Conservation (phyloP, 352 stramenopile species). For the Globisporangium spiculum region DNA sequence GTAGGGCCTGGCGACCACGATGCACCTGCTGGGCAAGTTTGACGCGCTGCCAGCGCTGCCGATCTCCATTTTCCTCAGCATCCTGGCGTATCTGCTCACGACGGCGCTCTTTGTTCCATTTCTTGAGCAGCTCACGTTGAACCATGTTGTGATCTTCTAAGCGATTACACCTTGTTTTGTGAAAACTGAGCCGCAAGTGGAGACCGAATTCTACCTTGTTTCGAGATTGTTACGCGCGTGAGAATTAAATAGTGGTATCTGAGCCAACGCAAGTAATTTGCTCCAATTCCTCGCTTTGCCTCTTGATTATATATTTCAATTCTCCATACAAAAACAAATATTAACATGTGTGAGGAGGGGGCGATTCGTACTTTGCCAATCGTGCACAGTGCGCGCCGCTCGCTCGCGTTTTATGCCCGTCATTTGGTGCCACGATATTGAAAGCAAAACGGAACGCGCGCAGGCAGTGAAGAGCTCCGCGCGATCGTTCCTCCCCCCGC, state of each 20-base stretch:
- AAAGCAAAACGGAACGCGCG: slow-evolving; percentile 16
- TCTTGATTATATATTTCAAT: background rate
- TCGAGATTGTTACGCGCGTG: background rate
- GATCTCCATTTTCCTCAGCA: slow-evolving; percentile 92
- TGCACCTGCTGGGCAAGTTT: slow-evolving; percentile 92
- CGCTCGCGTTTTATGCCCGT: slow-evolving; percentile 4
- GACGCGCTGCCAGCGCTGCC: slow-evolving; percentile 93
- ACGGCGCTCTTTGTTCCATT: slow-evolving; percentile 34
- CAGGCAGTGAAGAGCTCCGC: background rate
- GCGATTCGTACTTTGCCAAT: slow-evolving; percentile 22
- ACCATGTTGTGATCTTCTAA: slow-evolving; percentile 9
- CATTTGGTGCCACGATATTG: slow-evolving; percentile 7
- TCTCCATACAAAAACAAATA: background rate
- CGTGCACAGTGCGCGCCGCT: background rate
- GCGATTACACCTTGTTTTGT: background rate
- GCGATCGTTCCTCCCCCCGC: background rate
- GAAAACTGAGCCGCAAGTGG: background rate
- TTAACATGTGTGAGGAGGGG: background rate
- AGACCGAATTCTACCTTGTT: slow-evolving; percentile 10
- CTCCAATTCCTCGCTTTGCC: background rate
- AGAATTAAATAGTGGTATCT: background rate
- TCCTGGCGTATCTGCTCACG: slow-evolving; percentile 45
- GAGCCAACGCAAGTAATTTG: background rate
- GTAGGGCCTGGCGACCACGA: slow-evolving; percentile 85
- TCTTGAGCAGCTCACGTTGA: slow-evolving; percentile 24